Evolutionary conservation across 2,329 filamentous ascomycete species (phyloP).

Genomic region (Penicillium sp.): DNA sequence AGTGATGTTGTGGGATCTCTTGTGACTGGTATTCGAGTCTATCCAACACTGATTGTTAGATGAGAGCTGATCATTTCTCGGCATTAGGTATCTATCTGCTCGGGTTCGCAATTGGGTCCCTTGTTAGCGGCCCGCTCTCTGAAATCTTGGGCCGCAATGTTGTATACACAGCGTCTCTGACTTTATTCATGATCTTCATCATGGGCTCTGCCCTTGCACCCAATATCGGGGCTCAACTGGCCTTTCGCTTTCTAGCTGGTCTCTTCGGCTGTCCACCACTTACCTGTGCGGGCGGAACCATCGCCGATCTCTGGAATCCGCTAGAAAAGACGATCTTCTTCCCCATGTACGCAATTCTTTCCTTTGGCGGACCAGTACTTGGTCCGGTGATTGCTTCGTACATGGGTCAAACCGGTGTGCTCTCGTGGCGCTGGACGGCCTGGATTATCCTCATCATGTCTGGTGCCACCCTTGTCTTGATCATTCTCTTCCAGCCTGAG

Average conservation of each 20-base stretch:
- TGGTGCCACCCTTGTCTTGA: constrained; percentile 37
- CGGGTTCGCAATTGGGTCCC: constrained; percentile 54
- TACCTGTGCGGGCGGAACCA: constrained; percentile 52
- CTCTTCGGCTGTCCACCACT: constrained; percentile 52
- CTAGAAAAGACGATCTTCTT: constrained; percentile 56
- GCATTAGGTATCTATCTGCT: constrained; percentile 38
- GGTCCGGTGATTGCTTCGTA: constrained; percentile 28
- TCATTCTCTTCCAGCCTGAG: constrained; percentile 54
- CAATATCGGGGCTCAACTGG: constrained; percentile 55
- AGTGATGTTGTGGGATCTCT: constrained; percentile 56
- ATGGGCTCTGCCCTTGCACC: constrained; percentile 54
- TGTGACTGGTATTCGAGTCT: constrained; percentile 43
- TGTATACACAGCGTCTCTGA: constrained; percentile 53
- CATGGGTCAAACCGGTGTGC: constrained; percentile 27
- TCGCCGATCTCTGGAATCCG: constrained; percentile 53
- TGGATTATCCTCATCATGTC: constrained; percentile 51
- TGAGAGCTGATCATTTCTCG: not conserved
- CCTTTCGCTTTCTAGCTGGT: constrained; percentile 56
- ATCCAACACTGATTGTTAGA: too few relatives aligned
- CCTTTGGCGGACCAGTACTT: constrained; percentile 41
- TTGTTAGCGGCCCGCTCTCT: constrained; percentile 55
- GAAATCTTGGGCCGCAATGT: constrained; percentile 55
- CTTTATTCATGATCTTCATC: constrained; percentile 55
- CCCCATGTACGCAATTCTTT: constrained; percentile 55
- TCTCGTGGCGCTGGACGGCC: constrained; percentile 47